Evolutionary conservation across 2,329 filamentous ascomycete genomes (phyloP), one percentile per base, ranked within the genome.

Genomic region (Gaeumannomyces tritici): DNA sequence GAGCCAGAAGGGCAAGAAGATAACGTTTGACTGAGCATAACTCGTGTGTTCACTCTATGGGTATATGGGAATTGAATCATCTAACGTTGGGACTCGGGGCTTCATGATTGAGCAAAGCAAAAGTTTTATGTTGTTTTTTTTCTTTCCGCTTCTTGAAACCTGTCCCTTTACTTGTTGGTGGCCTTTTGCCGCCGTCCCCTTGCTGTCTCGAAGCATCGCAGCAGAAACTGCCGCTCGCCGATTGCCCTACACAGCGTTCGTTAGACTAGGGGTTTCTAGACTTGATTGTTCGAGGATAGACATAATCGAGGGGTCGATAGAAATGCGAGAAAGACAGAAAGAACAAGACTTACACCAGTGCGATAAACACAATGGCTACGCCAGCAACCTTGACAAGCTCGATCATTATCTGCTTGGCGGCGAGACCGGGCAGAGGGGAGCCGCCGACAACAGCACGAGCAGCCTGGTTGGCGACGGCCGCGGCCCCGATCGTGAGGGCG

Each of bases 1-100:
- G 74, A 90, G 84, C 73, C 89, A 93, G 77, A 88, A 90, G 75
- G 88, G 90, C 31, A 95, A 89, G 63, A 97, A 96, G 81, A 96
- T 97, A 73, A 93, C 86, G 58, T 97, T 97, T 78, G 91, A 96
- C 71, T 83, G 74, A 64, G 55, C 15, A 60, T 29, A 3, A 18
- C 28, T 9, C 24, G 47, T 57, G 11, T 57, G 8, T 54, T 8
- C 21, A 56, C 7, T 27, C 26, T 9, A 51, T 15, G 35, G 33
- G 33, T 35, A 28, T 51, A 13, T 59, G 26, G 33, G 33, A 26
- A 47, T 51, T 51, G 3, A 15, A 27, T 29, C 26, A 29, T 54
- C 11, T 35, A 28, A 11, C n/a, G 21, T 7, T 51, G 42, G 21
- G 21, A 21, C 18, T 51, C n/a, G 42, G 18, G 11, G 15, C 18